Evolutionary conservation across 495 filamentous ascomycete genomes (phyloP).

Genomic region (Astrothelium macrocarpum): DNA sequence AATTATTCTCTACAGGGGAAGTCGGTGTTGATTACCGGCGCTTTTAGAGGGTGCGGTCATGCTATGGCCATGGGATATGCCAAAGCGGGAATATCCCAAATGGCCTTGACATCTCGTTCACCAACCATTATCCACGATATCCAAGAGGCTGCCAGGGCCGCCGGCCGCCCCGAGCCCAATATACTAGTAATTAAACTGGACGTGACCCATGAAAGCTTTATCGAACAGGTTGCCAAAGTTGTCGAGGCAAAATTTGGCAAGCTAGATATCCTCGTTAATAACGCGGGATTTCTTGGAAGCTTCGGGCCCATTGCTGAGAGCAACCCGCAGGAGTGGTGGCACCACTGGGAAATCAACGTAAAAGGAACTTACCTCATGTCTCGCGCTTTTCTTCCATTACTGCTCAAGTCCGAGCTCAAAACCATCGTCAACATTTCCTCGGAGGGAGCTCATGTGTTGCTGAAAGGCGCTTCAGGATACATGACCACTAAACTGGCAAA

Average conservation of each 20-base stretch:
- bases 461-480: conserved; percentile 31
- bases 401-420: conserved; percentile 25
- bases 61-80: conserved; percentile 25
- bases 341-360: conserved; percentile 38
- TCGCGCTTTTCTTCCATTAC: conserved; percentile 36
- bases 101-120: conserved; percentile 36
- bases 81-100: conserved; percentile 18
- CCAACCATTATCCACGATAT: conserved; percentile 30
- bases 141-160: conserved; percentile 28
- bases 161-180: conserved; percentile 29
- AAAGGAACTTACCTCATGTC: conserved; percentile 38
- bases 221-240: conserved; percentile 27
- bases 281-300: conserved; percentile 38
- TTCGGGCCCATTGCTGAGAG: conserved; percentile 33
- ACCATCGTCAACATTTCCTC: background rate
- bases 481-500: conserved; percentile 36
- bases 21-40: conserved; percentile 27
- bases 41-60: conserved; percentile 24
- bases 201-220: conserved; percentile 32
- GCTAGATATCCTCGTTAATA: conserved; percentile 48
- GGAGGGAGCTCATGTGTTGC: conserved; percentile 20
- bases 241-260: conserved; percentile 27
- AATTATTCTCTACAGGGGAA: conserved; percentile 16
- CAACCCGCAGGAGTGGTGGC: conserved; percentile 41
- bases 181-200: conserved; percentile 38